Evolutionary conservation across 768 basidiomycete species (phyloP), one percentile per base, ranked within the genome.

Genomic region (Xerocomellus dryophilus): DNA sequence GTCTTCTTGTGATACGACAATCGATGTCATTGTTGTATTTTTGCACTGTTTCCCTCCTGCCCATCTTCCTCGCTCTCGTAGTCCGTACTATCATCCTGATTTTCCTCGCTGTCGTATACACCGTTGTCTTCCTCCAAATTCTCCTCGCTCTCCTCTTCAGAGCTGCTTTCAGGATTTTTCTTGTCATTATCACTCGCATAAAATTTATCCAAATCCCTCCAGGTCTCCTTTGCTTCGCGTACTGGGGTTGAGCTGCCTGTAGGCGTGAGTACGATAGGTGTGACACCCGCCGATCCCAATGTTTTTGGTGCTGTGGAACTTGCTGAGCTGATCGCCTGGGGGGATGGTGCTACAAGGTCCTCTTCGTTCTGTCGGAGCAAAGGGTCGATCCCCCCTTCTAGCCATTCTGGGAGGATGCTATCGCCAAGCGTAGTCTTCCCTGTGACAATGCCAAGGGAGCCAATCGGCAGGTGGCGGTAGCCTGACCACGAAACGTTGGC

Each of bases 381-480:
- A 2, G 89, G 73, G 59, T 93, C 90, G 5, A 90, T 90, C 0
- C 93, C 93, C 50, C 82, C 77, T 68, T 95, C 92, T 6, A 89
- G 77, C 95, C 95, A 97, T 61, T 92, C 91, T 0, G 92, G 90
- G 0, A 96, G 70, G 51, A 75, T 47, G 31, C 68, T 74, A 27
- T 70, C 66, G 9, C 52, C 72, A 5, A 71, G 74, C 66, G 83
- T 57, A 11, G 74, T 71, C 64, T 77, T 82, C 2, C 82, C 81
- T 3, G 79, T 81, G 36, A 91, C 75, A 17, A 83, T 71, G 10
- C 79, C 81, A 55, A 91, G 71, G 2, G 90, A 84, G 21, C 90
- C 93, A 27, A 95, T 71, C 21, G 75, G 72, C 48, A 74, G 68
- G 48, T 73, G 69, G 18, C 74, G 65, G 43, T 76, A 69, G 44